These are phyloP conservation scores for Dianthus caryophyllus DNA, from an alignment of 148 eudicot species.

Conservation along the genomic window DNA sequence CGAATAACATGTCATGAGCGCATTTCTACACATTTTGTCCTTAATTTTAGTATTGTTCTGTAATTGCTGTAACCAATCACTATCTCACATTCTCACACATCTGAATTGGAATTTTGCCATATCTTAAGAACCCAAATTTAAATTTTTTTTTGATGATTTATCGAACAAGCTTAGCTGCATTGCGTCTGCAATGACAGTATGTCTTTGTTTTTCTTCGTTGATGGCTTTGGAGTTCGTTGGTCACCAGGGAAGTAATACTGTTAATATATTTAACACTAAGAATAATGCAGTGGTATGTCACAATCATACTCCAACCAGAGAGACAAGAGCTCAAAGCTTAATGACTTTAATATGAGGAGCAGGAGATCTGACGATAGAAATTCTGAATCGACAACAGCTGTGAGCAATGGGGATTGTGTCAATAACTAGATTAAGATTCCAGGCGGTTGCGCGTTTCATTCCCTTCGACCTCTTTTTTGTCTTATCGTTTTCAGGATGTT, in stretches of 20 bases:
- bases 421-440: not conserved
- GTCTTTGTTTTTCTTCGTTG: not conserved
- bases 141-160: not conserved
- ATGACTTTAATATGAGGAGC: slow-evolving; percentile 38
- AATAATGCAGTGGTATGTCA: slow-evolving; percentile 56
- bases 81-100: too few species aligned
- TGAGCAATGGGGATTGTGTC: slow-evolving; percentile 49
- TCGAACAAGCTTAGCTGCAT: too few species aligned
- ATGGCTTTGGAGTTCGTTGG: not conserved
- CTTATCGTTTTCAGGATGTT: slow-evolving; percentile 42
- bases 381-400: slow-evolving; percentile 36
- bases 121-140: not conserved
- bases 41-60: too few species aligned
- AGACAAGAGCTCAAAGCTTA: slow-evolving; percentile 48
- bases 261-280: slow-evolving; percentile 2
- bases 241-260: not conserved
- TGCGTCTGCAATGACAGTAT: not conserved
- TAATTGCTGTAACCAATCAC: too few species aligned
- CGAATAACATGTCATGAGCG: too few species aligned
- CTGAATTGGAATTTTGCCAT: too few species aligned
- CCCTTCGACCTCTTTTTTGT: not conserved
- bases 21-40: too few species aligned
- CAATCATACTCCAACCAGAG: slow-evolving; percentile 59
- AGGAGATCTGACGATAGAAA: slow-evolving; percentile 47
- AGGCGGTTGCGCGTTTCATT: not conserved